A percentile compares a stretch with the other conserved stretches of the same genome.
Conservation (phyloP, 805 yeast genomes). For the Candida sanyiensis region DNA sequence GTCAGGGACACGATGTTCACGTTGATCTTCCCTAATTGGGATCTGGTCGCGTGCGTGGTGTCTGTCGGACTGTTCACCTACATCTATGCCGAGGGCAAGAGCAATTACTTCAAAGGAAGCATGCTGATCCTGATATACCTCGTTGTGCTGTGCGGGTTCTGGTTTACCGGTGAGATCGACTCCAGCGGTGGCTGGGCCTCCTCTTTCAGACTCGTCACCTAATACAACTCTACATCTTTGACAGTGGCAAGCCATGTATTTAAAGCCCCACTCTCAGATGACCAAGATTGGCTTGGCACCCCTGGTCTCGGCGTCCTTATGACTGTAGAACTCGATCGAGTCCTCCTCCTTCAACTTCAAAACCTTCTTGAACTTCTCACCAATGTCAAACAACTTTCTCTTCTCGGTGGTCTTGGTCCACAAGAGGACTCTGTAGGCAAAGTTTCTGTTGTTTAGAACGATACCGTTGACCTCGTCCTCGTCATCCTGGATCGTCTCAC, state of each 20-base stretch:
- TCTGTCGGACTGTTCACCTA: slow-evolving; percentile 89
- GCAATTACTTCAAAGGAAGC: slow-evolving; percentile 93
- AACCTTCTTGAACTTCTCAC: slow-evolving; percentile 81
- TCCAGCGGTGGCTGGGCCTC: slow-evolving; percentile 8
- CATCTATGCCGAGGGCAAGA: slow-evolving; percentile 93
- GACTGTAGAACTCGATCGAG: slow-evolving; percentile 73
- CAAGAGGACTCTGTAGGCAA: slow-evolving; percentile 76
- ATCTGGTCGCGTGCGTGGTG: slow-evolving; percentile 74
- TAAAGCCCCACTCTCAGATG: too few species aligned
- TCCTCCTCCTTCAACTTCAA: slow-evolving; percentile 70
- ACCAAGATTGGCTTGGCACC: slow-evolving; percentile 26
- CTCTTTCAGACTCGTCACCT: background rate
- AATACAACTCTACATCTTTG: background rate
- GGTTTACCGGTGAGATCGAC: slow-evolving; percentile 39
- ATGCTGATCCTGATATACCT: slow-evolving; percentile 74
- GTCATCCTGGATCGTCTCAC: slow-evolving; percentile 83
- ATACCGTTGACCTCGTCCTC: slow-evolving; percentile 89
- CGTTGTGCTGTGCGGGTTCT: slow-evolving; percentile 77
- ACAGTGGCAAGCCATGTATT: too few species aligned
- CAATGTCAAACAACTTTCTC: slow-evolving; percentile 64
- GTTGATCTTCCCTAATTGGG: slow-evolving; percentile 93
- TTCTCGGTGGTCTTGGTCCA: slow-evolving; percentile 84
- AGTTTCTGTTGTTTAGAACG: slow-evolving; percentile 82
- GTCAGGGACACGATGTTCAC: slow-evolving; percentile 55
- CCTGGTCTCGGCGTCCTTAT: slow-evolving; percentile 30